Base-by-base conservation (phyloP, 129 eudicot genomes). In the Heracleum sosnowskyi region DNA sequence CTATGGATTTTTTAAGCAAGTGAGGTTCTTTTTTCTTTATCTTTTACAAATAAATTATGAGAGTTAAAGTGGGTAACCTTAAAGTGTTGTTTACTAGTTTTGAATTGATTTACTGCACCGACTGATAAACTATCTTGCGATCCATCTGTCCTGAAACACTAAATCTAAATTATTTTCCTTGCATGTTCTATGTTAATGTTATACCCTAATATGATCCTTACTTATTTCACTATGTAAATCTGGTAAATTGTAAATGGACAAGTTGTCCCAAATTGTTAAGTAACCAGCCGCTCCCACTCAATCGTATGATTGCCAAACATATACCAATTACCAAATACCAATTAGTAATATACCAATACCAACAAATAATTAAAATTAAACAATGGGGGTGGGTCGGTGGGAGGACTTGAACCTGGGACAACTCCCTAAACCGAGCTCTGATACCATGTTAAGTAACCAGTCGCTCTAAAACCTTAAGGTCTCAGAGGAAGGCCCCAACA, bases 1-100 rank as follows among this genome's bases (percentile, higher is more conserved):
- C 70, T 89, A 93, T 84, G 98, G 98, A n/a, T 93, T 87, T 84
- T 93, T 93, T 75, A 89, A 87, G 81, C 98, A 93, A 88, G 97
- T 92, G 46, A 80, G 68, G 78, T 37, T 73, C 45, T 62, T 60
- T 60, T 53, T 49, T 0, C 33, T 9, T 24, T 57, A 1, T 24
- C 10, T 57, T n/a, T 57, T n/a, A 60, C 29, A 55, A 55, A 55
- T n/a, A 60, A 60, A 60, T n/a, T 60, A 68, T 68, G 41, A 68
- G 41, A 16, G n/a, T 39, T 40, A 33, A 77, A 60, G 31, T 10
- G 13, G 29, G 15, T 24, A 57, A n/a, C 26, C 5, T 57, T n/a
- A 22, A 1, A 24, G 6, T 60, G 3, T 57, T 2, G 66, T 60
- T 60, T 26, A 10, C 37, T 66, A 15, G 39, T 66, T 66, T 20